phyloP scores from a whole-genome alignment of 306 rosid genomes.

The Prunus kanzakura region DNA sequence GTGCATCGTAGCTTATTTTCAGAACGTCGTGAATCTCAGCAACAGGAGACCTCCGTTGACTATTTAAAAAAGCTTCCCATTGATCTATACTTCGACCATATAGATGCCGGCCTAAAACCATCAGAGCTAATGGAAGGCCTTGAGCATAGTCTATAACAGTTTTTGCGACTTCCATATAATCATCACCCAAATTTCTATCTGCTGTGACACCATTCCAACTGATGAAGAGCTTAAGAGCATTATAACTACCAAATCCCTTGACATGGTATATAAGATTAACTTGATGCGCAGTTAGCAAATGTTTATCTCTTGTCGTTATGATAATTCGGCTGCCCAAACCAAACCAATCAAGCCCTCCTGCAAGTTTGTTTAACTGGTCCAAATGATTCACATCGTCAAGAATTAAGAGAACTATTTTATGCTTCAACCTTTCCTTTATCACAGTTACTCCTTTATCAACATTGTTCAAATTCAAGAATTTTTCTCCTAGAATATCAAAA shows the following conservation, averaged over 20 bases:
- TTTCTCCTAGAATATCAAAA: background rate
- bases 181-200: background rate
- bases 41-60: slow-evolving; percentile 23
- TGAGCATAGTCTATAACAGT: background rate
- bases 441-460: background rate
- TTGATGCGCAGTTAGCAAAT: background rate
- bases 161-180: background rate
- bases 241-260: background rate
- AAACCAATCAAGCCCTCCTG: background rate
- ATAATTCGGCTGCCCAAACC: slow-evolving; percentile 1
- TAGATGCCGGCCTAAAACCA: slow-evolving; percentile 33
- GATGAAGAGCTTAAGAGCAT: background rate
- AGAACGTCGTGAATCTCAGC: slow-evolving; percentile 31
- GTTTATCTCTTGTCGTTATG: slow-evolving; percentile 9
- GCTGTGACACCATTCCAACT: background rate
- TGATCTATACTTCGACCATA: slow-evolving; percentile 8
- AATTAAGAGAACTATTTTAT: background rate
- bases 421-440: background rate
- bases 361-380: background rate
- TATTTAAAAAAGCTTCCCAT: slow-evolving; percentile 29
- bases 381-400: slow-evolving; percentile 3
- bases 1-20: slow-evolving; percentile 27
- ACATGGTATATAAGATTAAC: background rate
- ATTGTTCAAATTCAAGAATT: background rate
- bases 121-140: slow-evolving; percentile 34